Conservation (phyloP, 2,329 filamentous ascomycete genomes). For the Colletotrichum karsti region DNA sequence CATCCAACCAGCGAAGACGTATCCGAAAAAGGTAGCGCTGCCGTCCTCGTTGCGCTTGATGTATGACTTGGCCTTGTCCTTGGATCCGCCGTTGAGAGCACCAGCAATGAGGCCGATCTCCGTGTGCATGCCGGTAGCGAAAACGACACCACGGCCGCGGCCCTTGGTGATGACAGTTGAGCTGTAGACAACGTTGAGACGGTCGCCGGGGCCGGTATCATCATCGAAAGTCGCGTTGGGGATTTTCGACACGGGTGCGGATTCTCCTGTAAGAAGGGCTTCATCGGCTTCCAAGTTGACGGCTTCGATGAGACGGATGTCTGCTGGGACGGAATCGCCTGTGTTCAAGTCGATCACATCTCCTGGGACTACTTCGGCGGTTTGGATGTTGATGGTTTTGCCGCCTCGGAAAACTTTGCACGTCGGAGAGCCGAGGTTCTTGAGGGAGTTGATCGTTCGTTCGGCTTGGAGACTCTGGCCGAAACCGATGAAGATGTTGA, state of each 20-base stretch:
- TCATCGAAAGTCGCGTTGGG: slow-evolving; percentile 49
- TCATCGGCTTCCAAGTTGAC: slow-evolving; percentile 77
- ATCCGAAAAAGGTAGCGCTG: slow-evolving; percentile 36
- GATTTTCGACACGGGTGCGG: slow-evolving; percentile 64
- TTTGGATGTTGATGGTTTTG: slow-evolving; percentile 45
- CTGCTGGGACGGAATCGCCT: slow-evolving; percentile 70
- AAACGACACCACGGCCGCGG: slow-evolving; percentile 66
- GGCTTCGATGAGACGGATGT: slow-evolving; percentile 63
- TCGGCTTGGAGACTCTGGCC: slow-evolving; percentile 55
- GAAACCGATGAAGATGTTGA: slow-evolving; percentile 65
- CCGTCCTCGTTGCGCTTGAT: slow-evolving; percentile 55
- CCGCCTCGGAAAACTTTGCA: slow-evolving; percentile 53
- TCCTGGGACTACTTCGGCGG: slow-evolving; percentile 61
- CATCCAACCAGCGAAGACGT: slow-evolving; percentile 44
- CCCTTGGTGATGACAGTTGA: slow-evolving; percentile 70
- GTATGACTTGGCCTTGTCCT: slow-evolving; percentile 43
- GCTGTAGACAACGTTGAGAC: slow-evolving; percentile 70
- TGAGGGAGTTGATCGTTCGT: slow-evolving; percentile 58
- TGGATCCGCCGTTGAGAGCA: slow-evolving; percentile 48
- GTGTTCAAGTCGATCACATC: slow-evolving; percentile 64
- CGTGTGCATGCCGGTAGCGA: slow-evolving; percentile 68
- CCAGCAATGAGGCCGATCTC: slow-evolving; percentile 70
- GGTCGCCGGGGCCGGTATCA: slow-evolving; percentile 61
- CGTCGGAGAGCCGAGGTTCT: slow-evolving; percentile 53
- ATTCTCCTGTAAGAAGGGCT: slow-evolving; percentile 71